Base-by-base conservation (phyloP, 768 basidiomycete genomes). In the Phaeotremella skinneri region DNA sequence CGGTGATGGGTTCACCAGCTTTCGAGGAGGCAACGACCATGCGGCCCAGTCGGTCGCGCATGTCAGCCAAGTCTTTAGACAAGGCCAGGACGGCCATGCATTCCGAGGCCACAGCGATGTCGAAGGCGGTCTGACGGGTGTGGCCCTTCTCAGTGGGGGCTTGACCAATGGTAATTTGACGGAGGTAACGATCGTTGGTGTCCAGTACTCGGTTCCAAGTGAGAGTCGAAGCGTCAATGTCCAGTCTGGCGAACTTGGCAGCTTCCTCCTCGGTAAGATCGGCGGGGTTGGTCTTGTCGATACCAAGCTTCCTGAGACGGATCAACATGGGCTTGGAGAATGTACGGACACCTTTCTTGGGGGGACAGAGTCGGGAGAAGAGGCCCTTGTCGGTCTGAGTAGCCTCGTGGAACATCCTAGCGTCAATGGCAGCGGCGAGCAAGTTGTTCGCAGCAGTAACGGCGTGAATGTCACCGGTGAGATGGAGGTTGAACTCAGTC, bases 21-120 rank as follows among this genome's bases (percentile, higher is more conserved):
- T 89, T 93, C 80, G 88, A 89, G 2, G 91, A 90, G 4, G 90
- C 94, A 48, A 99, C 90, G 26, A 99, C 94, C 93, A 98, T 99
- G 21, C 87, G 86, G 55, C 96, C 94, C 21, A 99, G 84, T 48
- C 81, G 70, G 20, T 54, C 43, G 47, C 88, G 84, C 92, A 97
- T 97, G 74, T 99, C 94, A 62, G 84, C 82, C 9, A 97, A 80
- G 64, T 87, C 84, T 16, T 88, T 98, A 17, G 87, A 86, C 69
- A 98, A 81, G 2, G 94, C 94, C 49, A 99, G 82, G 43, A 99
- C 94, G 21, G 94, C 94, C 94, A 99, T 99, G 70, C 87, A 88
- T 80, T 99, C 94, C 72, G 90, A 92, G 16, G 92, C 94, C 47
- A 99, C 94, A 47, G 94, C 84, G 62, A 98, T 99, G 77, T 99